Percentiles rank a stretch among this genome's conserved stretches.
These are phyloP conservation scores for Leccinum aurantiacum DNA, from an alignment of 768 basidiomycete genomes.

Conservation along the genomic window DNA sequence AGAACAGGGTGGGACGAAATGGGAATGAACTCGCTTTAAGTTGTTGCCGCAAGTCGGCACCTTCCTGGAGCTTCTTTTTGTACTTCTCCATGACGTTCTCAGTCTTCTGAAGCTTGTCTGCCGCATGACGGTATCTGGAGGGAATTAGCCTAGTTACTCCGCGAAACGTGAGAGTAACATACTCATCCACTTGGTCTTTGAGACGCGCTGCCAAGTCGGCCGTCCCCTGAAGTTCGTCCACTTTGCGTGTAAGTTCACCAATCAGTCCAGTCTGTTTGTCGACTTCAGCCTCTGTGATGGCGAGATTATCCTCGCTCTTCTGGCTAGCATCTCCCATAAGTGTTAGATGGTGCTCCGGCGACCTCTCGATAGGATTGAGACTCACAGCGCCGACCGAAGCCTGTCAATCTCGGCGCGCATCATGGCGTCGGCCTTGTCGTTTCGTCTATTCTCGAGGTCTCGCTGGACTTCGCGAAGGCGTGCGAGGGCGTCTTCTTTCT, in stretches of 20 bases:
- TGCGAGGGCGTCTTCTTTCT: constrained; percentile 73
- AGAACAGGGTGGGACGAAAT: neutral
- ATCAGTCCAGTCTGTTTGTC: constrained; percentile 73
- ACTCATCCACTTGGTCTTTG: constrained; percentile 97
- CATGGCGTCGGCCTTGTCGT: constrained; percentile 73
- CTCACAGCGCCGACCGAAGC: constrained; percentile 82
- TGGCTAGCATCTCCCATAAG: constrained; percentile 54
- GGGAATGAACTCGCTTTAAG: constrained; percentile 59
- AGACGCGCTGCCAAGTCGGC: constrained; percentile 78
- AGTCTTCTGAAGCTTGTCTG: constrained; percentile 88
- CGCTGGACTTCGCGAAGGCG: constrained; percentile 60
- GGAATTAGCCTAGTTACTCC: neutral
- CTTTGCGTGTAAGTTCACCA: constrained; percentile 71
- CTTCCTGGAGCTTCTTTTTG: constrained; percentile 96
- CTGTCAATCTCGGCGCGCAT: constrained; percentile 81
- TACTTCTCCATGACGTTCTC: constrained; percentile 99
- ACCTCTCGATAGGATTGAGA: constrained; percentile 14
- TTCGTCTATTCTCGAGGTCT: constrained; percentile 58
- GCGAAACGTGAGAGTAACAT: constrained; percentile 1
- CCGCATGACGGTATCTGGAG: constrained; percentile 82
- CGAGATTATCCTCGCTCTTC: constrained; percentile 92
- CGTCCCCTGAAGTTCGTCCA: constrained; percentile 75
- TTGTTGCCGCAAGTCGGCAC: constrained; percentile 83
- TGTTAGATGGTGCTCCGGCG: constrained; percentile 22
- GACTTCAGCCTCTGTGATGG: constrained; percentile 76